These are phyloP conservation scores for Paragyromitra xinjiangensis DNA, from an alignment of 495 filamentous ascomycete species.

Conservation along the genomic window DNA sequence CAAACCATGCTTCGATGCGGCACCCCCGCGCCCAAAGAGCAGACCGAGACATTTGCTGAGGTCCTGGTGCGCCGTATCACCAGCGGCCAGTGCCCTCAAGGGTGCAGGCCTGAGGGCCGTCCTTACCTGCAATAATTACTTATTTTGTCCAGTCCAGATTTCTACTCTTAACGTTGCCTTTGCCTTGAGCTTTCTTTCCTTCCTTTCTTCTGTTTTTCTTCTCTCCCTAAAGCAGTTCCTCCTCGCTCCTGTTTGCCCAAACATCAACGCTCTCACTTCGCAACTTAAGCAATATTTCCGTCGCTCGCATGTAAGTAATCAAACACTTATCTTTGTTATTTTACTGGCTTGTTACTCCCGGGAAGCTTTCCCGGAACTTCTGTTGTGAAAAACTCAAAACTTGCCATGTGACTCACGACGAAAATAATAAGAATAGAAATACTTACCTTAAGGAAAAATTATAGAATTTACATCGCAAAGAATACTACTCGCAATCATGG, in stretches of 20 bases:
- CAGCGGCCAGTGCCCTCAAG: constrained; percentile 44
- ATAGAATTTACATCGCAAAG: constrained; percentile 31
- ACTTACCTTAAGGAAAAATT: constrained; percentile 33
- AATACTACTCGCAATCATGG: constrained; percentile 53
- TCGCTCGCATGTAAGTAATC: constrained; percentile 44
- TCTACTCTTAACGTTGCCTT: constrained; percentile 48
- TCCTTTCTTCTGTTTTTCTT: constrained; percentile 46
- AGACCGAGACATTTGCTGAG: constrained; percentile 50
- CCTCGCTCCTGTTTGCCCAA: constrained; percentile 45
- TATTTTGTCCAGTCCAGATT: constrained; percentile 47
- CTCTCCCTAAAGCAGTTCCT: constrained; percentile 43
- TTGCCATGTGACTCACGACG: constrained; percentile 44
- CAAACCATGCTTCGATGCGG: constrained; percentile 37
- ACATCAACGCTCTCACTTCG: constrained; percentile 37
- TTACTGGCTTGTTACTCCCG: not conserved
- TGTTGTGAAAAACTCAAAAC: constrained; percentile 31
- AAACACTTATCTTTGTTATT: not conserved
- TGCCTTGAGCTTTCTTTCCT: constrained; percentile 47
- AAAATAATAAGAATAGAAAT: constrained; percentile 33
- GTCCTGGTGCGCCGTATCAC: constrained; percentile 44
- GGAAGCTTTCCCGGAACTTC: constrained; percentile 17
- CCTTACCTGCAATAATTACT: constrained; percentile 51
- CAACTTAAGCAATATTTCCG: constrained; percentile 30
- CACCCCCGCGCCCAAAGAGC: constrained; percentile 52
- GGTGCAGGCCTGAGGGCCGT: constrained; percentile 36